These are phyloP conservation scores for Stromatinia cepivora DNA, from an alignment of 2,329 filamentous ascomycete genomes.

Conservation along the genomic window DNA sequence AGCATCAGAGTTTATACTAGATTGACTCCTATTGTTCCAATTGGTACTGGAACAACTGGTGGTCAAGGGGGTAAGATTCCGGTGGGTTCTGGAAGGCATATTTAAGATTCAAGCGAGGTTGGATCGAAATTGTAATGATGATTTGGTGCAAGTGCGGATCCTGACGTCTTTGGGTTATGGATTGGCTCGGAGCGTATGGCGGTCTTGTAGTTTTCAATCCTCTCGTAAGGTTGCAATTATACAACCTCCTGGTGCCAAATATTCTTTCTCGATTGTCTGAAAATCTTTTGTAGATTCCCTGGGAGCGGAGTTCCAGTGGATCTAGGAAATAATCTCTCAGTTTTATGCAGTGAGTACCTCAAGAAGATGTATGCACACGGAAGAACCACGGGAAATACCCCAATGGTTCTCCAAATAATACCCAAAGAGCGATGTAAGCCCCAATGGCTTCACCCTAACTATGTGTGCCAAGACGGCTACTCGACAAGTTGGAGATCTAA, in stretches of 20 bases:
- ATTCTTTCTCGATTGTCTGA: not conserved
- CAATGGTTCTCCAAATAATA: conserved; percentile 8
- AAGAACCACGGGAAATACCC: conserved; percentile 12
- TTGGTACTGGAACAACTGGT: conserved; percentile 28
- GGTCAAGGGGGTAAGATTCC: conserved; percentile 28
- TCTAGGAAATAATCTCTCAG: conserved; percentile 4
- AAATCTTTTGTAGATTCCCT: conserved; percentile 4
- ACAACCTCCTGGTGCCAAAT: not conserved
- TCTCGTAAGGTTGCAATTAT: conserved; percentile 1
- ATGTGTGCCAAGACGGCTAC: conserved; percentile 6
- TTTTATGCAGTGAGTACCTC: conserved; percentile 16
- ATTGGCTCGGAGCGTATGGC: not conserved
- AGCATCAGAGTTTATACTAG: conserved; percentile 36
- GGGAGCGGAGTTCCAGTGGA: conserved; percentile 1
- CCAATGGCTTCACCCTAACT: conserved; percentile 2
- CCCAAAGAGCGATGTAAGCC: conserved; percentile 12
- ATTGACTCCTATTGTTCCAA: conserved; percentile 35
- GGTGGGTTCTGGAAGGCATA: conserved; percentile 30
- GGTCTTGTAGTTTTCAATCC: conserved; percentile 4
- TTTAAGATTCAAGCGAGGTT: conserved; percentile 17
- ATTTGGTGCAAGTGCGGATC: conserved; percentile 9
- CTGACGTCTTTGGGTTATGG: not conserved
- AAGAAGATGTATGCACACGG: conserved; percentile 10
- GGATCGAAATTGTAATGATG: conserved; percentile 7
- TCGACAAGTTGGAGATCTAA: not conserved